Percentiles rank a stretch among this genome's conserved stretches.
Evolutionary conservation across 768 basidiomycete genomes (phyloP).

Genomic region (Kwoniella pini): DNA sequence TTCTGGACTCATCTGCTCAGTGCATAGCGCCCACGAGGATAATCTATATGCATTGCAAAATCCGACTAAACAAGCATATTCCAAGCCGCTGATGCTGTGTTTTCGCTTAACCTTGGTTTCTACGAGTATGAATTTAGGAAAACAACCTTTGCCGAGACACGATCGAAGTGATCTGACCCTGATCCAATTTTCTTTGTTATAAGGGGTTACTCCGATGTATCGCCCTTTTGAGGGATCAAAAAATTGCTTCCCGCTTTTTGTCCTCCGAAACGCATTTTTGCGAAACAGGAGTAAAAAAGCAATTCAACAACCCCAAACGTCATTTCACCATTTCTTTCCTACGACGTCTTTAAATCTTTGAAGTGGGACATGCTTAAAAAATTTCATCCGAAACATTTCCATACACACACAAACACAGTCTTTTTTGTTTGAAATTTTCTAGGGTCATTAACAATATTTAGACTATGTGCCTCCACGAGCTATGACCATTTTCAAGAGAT

Average conservation of each 20-base stretch:
- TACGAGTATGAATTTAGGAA: not conserved
- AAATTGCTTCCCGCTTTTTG: not conserved
- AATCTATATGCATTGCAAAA: too few species aligned
- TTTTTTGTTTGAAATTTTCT: not conserved
- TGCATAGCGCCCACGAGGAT: too few species aligned
- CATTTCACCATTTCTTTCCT: not conserved
- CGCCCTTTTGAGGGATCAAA: not conserved
- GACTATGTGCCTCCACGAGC: too few species aligned
- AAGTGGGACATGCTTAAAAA: not conserved
- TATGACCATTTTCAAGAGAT: too few species aligned
- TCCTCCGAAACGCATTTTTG: slow-evolving; percentile 1
- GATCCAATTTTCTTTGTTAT: not conserved
- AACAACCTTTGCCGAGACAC: not conserved
- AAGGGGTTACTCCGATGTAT: not conserved
- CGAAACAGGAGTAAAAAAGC: not conserved
- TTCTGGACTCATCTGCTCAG: too few species aligned
- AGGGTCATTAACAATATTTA: too few species aligned
- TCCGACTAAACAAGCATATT: not conserved
- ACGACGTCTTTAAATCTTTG: not conserved
- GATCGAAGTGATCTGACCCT: not conserved
- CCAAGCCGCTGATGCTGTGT: slow-evolving; percentile 11
- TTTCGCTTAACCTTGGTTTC: not conserved
- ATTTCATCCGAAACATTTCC: slow-evolving; percentile 3
- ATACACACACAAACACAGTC: not conserved
- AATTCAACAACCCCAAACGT: slow-evolving; percentile 7